phyloP scores from a whole-genome alignment of 768 basidiomycete genomes.

The Tulasnella sp. region DNA sequence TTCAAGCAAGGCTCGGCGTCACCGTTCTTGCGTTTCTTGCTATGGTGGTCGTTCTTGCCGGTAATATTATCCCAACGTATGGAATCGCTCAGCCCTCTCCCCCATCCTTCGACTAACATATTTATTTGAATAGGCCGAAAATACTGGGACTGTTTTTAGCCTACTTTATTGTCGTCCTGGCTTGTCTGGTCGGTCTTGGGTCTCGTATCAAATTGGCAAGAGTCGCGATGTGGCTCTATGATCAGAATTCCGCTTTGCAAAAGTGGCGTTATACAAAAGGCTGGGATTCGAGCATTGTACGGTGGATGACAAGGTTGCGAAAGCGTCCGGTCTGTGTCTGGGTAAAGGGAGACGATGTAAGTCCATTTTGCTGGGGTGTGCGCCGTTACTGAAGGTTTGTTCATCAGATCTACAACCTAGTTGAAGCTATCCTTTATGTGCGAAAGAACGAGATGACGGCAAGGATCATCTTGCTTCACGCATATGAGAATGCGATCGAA shows the following conservation, averaged over 20 bases:
- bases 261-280: slow-evolving; percentile 45
- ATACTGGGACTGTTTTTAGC: slow-evolving; percentile 55
- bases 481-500: slow-evolving; percentile 55
- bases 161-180: slow-evolving; percentile 58
- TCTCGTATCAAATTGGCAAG: slow-evolving; percentile 60
- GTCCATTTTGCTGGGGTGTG: slow-evolving; percentile 27
- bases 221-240: slow-evolving; percentile 64
- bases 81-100: slow-evolving; percentile 43
- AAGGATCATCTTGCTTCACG: slow-evolving; percentile 69
- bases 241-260: slow-evolving; percentile 56
- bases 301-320: slow-evolving; percentile 52
- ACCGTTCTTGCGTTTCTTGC: slow-evolving; percentile 53
- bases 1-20: slow-evolving; percentile 49
- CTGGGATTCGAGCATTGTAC: slow-evolving; percentile 53
- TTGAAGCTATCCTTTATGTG: slow-evolving; percentile 69
- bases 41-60: slow-evolving; percentile 53
- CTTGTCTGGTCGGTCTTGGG: slow-evolving; percentile 55
- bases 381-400: background rate
- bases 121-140: background rate
- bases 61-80: slow-evolving; percentile 57
- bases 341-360: slow-evolving; percentile 67
- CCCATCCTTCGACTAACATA: background rate
- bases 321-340: slow-evolving; percentile 63
- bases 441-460: slow-evolving; percentile 70
- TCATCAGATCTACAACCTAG: slow-evolving; percentile 63